Conservation (phyloP, 2,329 filamentous ascomycete genomes). For the Pyrenophora teres region DNA sequence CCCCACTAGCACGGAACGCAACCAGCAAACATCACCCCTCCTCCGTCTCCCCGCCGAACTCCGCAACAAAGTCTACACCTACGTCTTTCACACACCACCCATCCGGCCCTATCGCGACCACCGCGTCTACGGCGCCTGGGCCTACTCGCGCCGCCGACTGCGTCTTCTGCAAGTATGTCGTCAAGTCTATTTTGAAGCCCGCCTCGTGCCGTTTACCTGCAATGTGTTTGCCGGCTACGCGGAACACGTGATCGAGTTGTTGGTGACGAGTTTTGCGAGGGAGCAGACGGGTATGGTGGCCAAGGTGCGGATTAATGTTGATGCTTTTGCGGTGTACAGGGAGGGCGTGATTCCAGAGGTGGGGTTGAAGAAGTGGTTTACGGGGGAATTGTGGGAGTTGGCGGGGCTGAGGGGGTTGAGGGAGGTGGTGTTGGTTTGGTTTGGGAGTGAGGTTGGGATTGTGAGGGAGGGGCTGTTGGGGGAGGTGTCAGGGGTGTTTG, state of each 20-base stretch:
- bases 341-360: conserved; percentile 1
- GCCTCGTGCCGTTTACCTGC: conserved; percentile 1
- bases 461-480: background rate
- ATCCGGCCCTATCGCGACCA: background rate
- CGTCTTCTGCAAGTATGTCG: background rate
- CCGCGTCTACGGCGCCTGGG: background rate
- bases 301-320: background rate
- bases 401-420: background rate
- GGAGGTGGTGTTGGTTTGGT: conserved; percentile 3
- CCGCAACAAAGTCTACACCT: conserved; percentile 11
- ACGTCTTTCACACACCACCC: background rate
- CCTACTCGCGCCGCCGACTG: background rate
- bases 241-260: conserved; percentile 7
- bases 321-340: conserved; percentile 6
- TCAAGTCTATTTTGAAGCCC: conserved; percentile 7
- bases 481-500: background rate
- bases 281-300: background rate
- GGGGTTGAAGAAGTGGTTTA: conserved; percentile 5
- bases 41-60: conserved; percentile 14
- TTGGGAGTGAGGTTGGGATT: background rate
- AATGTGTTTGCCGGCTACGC: conserved; percentile 8
- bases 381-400: background rate
- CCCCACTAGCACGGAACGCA: background rate
- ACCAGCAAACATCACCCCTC: conserved; percentile 8
- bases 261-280: background rate